These are phyloP conservation scores for Xylaria sp. DNA, from an alignment of 2,329 filamentous ascomycete genomes.

Conservation along the genomic window DNA sequence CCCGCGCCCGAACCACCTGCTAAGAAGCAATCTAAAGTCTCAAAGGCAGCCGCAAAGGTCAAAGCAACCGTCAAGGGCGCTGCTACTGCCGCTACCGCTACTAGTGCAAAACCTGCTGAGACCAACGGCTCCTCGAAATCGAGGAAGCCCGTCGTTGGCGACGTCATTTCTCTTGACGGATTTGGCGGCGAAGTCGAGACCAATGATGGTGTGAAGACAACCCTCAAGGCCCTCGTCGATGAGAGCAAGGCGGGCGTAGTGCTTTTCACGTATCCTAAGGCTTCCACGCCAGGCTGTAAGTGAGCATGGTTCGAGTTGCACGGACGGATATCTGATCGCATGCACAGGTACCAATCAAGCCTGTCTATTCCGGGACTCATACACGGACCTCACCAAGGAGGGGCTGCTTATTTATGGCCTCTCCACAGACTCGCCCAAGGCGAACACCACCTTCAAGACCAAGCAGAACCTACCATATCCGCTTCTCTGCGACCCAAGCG, in stretches of 20 bases:
- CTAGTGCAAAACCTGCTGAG: conserved; percentile 42
- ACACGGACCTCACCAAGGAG: conserved; percentile 77
- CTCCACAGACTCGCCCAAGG: conserved; percentile 86
- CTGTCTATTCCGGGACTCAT: conserved; percentile 90
- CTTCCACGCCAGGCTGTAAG: conserved; percentile 94
- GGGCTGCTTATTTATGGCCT: conserved; percentile 92
- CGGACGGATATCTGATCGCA: conserved; percentile 24
- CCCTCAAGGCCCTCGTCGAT: conserved; percentile 81
- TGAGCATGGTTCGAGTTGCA: conserved; percentile 36
- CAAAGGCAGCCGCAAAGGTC: conserved; percentile 54
- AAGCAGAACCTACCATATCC: conserved; percentile 92
- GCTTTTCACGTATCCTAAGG: conserved; percentile 95
- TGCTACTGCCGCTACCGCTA: conserved; percentile 27
- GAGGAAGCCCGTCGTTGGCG: conserved; percentile 63
- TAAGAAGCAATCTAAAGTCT: conserved; percentile 56
- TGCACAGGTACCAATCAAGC: conserved; percentile 86
- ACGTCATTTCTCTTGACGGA: conserved; percentile 65
- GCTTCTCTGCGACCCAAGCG: conserved; percentile 83
- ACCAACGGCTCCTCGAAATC: conserved; percentile 52
- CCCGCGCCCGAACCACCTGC: conserved; percentile 54
- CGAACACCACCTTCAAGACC: conserved; percentile 91
- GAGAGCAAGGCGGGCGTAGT: conserved; percentile 88
- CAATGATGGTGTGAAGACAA: conserved; percentile 83
- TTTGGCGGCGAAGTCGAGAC: conserved; percentile 82
- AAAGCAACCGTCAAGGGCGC: conserved; percentile 50